These are phyloP conservation scores for Aspergillus wentii DNA, from an alignment of 495 filamentous ascomycete genomes.

Conservation along the genomic window DNA sequence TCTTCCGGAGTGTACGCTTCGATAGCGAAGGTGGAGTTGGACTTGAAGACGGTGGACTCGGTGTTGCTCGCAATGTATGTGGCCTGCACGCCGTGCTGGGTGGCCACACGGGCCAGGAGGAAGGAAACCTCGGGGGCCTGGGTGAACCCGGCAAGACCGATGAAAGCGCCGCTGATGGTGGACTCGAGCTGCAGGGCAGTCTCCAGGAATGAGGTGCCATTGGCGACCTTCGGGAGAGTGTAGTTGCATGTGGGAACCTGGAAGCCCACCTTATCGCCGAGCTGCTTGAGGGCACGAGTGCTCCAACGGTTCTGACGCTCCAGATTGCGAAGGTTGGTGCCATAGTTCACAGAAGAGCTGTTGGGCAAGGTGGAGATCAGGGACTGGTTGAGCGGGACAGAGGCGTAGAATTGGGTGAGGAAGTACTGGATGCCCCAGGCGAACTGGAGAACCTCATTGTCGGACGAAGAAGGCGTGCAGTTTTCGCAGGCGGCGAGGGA, in stretches of 20 bases:
- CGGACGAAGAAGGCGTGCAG: conserved; percentile 18
- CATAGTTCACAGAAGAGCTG: conserved; percentile 13
- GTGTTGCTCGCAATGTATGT: conserved; percentile 21
- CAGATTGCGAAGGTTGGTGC: conserved; percentile 21
- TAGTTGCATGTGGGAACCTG: conserved; percentile 17
- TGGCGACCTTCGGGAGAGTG: conserved; percentile 14
- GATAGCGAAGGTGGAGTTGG: conserved; percentile 19
- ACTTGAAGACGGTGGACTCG: conserved; percentile 16
- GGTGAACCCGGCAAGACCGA: conserved; percentile 27
- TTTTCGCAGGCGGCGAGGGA: conserved; percentile 8
- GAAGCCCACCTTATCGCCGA: conserved; percentile 14
- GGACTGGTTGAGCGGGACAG: conserved; percentile 18
- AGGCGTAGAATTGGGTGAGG: conserved; percentile 20
- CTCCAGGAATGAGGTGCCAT: conserved; percentile 12
- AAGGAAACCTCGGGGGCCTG: conserved; percentile 29
- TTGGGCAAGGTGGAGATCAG: conserved; percentile 17
- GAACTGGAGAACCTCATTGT: conserved; percentile 20
- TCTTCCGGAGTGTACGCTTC: conserved; percentile 22
- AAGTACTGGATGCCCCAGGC: conserved; percentile 20
- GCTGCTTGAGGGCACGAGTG: conserved; percentile 18
- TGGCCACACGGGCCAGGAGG: conserved; percentile 26
- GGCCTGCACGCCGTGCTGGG: conserved; percentile 22
- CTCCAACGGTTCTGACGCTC: conserved; percentile 21
- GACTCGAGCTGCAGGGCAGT: conserved; percentile 21
- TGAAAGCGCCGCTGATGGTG: conserved; percentile 21